phyloP scores from a whole-genome alignment of 2,329 filamentous ascomycete genomes.

The Aureobasidium pullulans region DNA sequence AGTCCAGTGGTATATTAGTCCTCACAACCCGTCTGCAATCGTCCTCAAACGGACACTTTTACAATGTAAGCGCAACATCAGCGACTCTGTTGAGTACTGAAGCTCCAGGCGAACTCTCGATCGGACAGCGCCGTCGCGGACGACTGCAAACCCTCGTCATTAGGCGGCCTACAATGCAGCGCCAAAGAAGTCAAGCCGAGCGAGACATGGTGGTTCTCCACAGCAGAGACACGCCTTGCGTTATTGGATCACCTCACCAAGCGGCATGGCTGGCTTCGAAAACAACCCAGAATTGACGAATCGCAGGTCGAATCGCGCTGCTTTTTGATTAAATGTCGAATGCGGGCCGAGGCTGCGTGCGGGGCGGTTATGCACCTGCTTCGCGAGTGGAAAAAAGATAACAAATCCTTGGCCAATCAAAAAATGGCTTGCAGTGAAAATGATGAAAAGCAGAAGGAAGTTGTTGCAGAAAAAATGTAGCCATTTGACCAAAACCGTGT shows the following conservation, averaged over 20 bases:
- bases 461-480: not conserved
- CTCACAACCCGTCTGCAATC: conserved; percentile 4
- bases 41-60: conserved; percentile 3
- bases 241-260: conserved; percentile 5
- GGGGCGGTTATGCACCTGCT: conserved; percentile 9
- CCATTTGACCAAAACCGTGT: not conserved
- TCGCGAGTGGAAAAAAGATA: conserved; percentile 2
- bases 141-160: conserved; percentile 8
- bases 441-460: not conserved
- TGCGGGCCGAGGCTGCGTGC: conserved; percentile 8
- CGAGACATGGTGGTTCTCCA: conserved; percentile 5
- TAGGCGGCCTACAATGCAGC: conserved; percentile 4
- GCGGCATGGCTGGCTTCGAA: not conserved
- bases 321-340: conserved; percentile 10
- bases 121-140: conserved; percentile 7
- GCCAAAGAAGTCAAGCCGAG: not conserved
- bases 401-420: conserved; percentile 8
- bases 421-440: not conserved
- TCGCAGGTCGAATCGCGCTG: not conserved
- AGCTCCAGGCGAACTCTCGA: conserved; percentile 1
- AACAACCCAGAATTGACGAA: conserved; percentile 4
- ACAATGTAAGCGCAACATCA: not conserved
- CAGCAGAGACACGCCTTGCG: conserved; percentile 1
- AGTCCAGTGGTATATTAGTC: conserved; percentile 2
- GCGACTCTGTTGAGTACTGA: not conserved